phyloP scores from a whole-genome alignment of 352 stramenopile genomes.

The Pelagophyceae sp. region DNA sequence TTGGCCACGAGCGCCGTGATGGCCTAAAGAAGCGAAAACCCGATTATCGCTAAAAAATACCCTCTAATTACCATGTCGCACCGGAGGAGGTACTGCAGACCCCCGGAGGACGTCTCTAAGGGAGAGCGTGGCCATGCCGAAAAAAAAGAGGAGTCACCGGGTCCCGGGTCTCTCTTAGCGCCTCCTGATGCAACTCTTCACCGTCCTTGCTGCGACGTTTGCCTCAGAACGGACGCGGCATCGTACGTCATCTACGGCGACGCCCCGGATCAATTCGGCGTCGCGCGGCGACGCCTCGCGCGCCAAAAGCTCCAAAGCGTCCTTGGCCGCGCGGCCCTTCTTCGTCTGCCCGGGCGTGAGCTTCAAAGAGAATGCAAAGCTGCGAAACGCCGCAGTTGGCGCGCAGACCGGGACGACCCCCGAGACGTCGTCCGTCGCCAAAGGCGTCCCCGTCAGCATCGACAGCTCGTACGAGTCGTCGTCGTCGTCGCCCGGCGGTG shows the following conservation, averaged over 20 bases:
- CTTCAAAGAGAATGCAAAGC: not conserved
- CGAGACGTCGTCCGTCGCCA: not conserved
- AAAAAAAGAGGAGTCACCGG: no score
- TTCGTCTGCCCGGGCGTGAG: not conserved
- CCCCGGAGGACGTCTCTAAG: no score
- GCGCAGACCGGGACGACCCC: not conserved
- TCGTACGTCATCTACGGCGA: not conserved
- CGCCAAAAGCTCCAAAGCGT: conserved; percentile 6
- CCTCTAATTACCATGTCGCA: no score
- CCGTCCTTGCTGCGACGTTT: not conserved
- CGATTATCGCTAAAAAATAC: no score
- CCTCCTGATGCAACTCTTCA: not conserved
- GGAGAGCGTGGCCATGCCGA: no score
- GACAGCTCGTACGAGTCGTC: no score
- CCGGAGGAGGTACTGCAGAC: no score
- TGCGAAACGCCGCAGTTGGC: not conserved
- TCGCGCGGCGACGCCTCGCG: not conserved
- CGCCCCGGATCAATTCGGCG: not conserved
- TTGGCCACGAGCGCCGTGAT: not conserved
- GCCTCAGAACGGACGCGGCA: not conserved
- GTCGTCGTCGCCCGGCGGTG: no score
- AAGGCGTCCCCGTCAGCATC: no score
- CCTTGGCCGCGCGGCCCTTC: conserved; percentile 11
- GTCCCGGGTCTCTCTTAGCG: no score
- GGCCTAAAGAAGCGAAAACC: no score